Evolutionary conservation across 169 alveolate species (phyloP), one percentile per base, ranked within the genome.

Genomic region (Eimeria acervulina): DNA sequence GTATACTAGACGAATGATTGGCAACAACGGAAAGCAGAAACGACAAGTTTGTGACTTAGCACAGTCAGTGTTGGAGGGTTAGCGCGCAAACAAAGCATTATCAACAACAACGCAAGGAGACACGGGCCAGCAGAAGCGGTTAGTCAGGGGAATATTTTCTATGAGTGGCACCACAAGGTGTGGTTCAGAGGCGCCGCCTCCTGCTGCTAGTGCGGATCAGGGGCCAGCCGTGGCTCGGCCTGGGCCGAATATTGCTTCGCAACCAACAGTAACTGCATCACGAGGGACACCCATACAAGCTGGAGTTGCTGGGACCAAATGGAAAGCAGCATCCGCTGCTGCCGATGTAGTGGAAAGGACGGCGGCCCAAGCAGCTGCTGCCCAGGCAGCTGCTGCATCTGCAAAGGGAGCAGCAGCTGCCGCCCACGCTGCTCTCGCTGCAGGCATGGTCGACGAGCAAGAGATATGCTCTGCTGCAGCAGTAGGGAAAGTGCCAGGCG

Each of bases 351-450:
- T 52, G 5, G 74, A 44, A n/a, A 81, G 38, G 68, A 51, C 90
- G 31, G 72, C 90, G 7, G 70, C 90, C 5, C 90, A 81, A 47
- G 74, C 90, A 28, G 90, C 90, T 47, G 90, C 90, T 10, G 90
- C 90, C 19, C 47, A 33, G 36, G 68, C 63, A 31, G 90, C 90
- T n/a, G 90, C 90, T 47, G 74, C 40, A 4, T 40, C 90, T 1
- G 63, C 90, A 13, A 52, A 26, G 42, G 90, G 47, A 10, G 74
- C 63, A 81, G 90, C 90, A 15, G 90, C 90, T 40, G 90, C 90
- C 3, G 90, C 72, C 42, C 47, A 23, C 21, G 70, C 42, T 47
- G 44, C 40, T 13, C 47, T 52, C 26, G 90, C 61, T 81, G 63
- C 90, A n/a, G 72, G 31, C 17, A 38, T 47, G 70, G 44, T 36